phyloP scores from a whole-genome alignment of 352 stramenopile species.

The Phytophthora pinifolia region DNA sequence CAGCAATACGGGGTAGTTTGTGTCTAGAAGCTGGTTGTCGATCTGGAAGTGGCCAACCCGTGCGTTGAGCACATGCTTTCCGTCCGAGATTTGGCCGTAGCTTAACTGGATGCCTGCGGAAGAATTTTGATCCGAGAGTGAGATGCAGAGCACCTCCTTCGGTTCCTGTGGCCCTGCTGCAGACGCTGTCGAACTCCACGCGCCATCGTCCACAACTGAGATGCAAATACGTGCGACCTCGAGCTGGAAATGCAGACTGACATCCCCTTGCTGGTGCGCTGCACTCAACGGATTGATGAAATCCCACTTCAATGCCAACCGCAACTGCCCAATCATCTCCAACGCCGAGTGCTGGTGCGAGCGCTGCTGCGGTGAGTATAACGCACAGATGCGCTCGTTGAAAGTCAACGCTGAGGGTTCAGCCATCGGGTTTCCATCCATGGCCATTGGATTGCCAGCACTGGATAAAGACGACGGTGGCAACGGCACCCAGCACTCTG shows the following conservation, averaged over 20 bases:
- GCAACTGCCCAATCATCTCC: slow-evolving; percentile 76
- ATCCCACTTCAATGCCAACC: slow-evolving; percentile 80
- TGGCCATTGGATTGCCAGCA: slow-evolving; percentile 23
- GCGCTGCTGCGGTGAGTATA: slow-evolving; percentile 54
- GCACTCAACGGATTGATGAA: slow-evolving; percentile 53
- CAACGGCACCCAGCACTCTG: slow-evolving; percentile 78
- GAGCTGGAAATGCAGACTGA: slow-evolving; percentile 69
- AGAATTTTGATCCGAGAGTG: slow-evolving; percentile 66
- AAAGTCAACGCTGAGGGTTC: slow-evolving; percentile 38
- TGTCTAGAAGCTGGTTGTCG: slow-evolving; percentile 85
- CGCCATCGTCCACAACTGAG: slow-evolving; percentile 73
- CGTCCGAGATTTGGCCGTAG: slow-evolving; percentile 68
- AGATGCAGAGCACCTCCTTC: slow-evolving; percentile 74
- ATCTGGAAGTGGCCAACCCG: slow-evolving; percentile 80
- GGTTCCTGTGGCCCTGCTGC: slow-evolving; percentile 37
- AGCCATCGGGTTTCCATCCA: slow-evolving; percentile 32
- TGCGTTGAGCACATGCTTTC: slow-evolving; percentile 77
- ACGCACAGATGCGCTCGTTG: slow-evolving; percentile 62
- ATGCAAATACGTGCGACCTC: slow-evolving; percentile 76
- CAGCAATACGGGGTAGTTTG: slow-evolving; percentile 81
- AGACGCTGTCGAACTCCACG: slow-evolving; percentile 29
- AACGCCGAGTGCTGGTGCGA: slow-evolving; percentile 35
- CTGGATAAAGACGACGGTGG: slow-evolving; percentile 39
- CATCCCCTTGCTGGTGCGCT: slow-evolving; percentile 43
- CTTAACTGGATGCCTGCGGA: slow-evolving; percentile 76